Evolutionary conservation across 192 early-diverging fungal genomes (phyloP).

Genomic region (Thoreauomyces humboldtii): DNA sequence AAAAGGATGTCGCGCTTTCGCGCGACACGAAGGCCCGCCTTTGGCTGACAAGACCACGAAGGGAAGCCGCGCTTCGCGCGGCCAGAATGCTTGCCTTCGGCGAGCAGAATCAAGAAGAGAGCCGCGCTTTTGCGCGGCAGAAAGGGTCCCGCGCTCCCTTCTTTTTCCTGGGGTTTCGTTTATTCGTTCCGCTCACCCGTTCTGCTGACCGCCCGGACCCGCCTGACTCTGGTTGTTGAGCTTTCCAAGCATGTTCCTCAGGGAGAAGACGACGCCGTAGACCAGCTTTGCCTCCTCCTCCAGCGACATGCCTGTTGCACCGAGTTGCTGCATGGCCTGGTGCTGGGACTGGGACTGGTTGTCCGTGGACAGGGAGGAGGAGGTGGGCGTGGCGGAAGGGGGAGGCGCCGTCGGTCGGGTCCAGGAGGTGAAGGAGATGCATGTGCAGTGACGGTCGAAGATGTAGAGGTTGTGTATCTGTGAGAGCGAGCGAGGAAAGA

Average conservation of each 20-base stretch:
- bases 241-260: conserved; percentile 85
- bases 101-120: no score
- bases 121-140: no score
- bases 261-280: conserved; percentile 91
- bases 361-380: conserved; percentile 13
- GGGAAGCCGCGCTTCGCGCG: no score
- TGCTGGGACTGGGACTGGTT: conserved; percentile 25
- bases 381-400: conserved; percentile 37
- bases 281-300: conserved; percentile 92
- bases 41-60: no score
- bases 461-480: conserved; percentile 85
- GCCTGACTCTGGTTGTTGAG: no score
- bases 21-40: neutral
- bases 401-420: conserved; percentile 38
- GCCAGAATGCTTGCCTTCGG: no score
- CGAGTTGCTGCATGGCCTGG: neutral
- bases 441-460: conserved; percentile 90
- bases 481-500: neutral
- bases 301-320: conserved; percentile 13
- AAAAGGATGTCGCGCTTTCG: no score
- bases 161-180: no score
- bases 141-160: no score
- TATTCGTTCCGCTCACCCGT: no score
- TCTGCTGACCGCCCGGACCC: no score
- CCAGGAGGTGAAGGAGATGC: conserved; percentile 87